phyloP scores from a whole-genome alignment of 306 rosid species.

The Prunus salicina region DNA sequence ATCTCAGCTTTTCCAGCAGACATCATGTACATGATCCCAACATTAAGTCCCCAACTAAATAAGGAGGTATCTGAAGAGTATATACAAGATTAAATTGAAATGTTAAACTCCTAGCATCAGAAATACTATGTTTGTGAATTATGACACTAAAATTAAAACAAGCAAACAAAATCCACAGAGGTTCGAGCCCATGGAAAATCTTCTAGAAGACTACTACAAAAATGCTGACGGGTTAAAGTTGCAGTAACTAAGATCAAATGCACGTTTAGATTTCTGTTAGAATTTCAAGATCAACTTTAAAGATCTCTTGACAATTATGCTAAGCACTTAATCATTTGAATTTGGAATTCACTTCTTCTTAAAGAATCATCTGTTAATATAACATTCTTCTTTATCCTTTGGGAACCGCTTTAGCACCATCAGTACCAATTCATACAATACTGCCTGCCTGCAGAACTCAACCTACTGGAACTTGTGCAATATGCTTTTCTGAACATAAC shows the following conservation, averaged over 20 bases:
- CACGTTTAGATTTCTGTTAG: not conserved
- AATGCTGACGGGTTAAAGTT: not conserved
- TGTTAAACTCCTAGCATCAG: not conserved
- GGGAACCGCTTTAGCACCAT: not conserved
- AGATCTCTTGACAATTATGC: not conserved
- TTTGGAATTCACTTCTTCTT: not conserved
- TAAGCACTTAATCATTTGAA: not conserved
- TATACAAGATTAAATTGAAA: conserved; percentile 1
- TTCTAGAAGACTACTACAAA: not conserved
- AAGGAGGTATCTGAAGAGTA: conserved; percentile 41
- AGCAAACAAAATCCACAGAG: not conserved
- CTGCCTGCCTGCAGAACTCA: not conserved
- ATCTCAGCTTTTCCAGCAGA: conserved; percentile 64
- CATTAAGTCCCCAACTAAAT: conserved; percentile 63
- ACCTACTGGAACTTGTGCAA: not conserved
- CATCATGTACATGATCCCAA: conserved; percentile 70
- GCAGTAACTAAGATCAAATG: not conserved
- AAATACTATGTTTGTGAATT: not conserved
- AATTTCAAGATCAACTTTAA: not conserved
- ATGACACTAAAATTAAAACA: not conserved
- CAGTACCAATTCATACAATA: not conserved
- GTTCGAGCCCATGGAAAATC: not conserved
- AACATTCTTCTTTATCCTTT: not conserved
- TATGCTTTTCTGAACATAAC: not conserved
- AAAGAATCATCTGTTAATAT: not conserved